Conservation (phyloP, 306 rosid species). For the Lathyrus sativus region DNA sequence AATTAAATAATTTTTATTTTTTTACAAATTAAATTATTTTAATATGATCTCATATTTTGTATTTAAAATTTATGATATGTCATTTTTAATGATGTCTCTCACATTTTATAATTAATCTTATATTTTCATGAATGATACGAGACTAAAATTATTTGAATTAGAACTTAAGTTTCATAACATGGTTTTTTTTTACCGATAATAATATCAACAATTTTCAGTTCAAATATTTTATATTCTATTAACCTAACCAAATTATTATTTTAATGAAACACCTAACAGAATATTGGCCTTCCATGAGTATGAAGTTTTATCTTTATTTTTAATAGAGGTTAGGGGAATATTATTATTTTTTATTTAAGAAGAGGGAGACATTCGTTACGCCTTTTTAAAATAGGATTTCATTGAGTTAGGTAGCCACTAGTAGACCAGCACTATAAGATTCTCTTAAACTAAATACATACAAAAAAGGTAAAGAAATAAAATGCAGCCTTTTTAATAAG, state of each 20-base stretch:
- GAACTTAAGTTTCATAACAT: too few species aligned
- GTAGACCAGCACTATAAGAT: not conserved
- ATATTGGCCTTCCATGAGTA: not conserved
- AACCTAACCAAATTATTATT: not conserved
- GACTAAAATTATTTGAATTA: too few species aligned
- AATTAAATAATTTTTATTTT: too few species aligned
- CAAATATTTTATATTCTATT: not conserved
- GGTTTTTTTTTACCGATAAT: too few species aligned
- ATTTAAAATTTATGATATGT: too few species aligned
- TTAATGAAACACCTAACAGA: not conserved
- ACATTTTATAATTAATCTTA: too few species aligned
- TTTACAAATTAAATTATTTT: too few species aligned
- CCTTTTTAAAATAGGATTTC: not conserved
- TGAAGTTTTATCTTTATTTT: constrained; percentile 11
- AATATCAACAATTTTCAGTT: not conserved
- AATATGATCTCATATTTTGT: too few species aligned
- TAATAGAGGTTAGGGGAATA: not conserved
- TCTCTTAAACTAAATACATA: not conserved
- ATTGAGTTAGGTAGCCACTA: not conserved
- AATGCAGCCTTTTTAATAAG: not conserved
- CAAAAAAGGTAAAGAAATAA: not conserved
- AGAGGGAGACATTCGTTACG: not conserved
- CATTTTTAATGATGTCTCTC: too few species aligned
- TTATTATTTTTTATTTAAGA: not conserved
- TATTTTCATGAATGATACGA: too few species aligned